phyloP scores from a whole-genome alignment of 1,139 yeast species.

The Hyphopichia burtonii region DNA sequence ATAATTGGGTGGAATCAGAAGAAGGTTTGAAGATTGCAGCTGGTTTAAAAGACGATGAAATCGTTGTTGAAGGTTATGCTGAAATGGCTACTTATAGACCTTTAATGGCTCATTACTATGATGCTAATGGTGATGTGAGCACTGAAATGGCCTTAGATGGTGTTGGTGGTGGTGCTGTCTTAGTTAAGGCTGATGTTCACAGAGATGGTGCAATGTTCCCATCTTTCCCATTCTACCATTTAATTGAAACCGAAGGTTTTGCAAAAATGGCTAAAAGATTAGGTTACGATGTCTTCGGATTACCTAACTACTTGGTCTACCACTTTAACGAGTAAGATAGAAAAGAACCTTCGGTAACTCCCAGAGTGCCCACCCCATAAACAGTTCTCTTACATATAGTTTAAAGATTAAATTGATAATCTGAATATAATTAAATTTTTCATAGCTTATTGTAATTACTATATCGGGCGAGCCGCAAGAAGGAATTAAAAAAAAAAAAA shows the following conservation, averaged over 20 bases:
- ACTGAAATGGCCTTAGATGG: slow-evolving; percentile 86
- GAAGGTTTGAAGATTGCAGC: slow-evolving; percentile 76
- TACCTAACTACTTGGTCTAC: slow-evolving; percentile 91
- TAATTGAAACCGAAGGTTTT: slow-evolving; percentile 97
- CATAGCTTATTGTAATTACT: background rate
- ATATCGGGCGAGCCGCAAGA: background rate
- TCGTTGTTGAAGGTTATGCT: slow-evolving; percentile 86
- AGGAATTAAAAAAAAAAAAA: background rate
- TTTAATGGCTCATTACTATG: slow-evolving; percentile 89
- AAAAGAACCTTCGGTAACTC: too few relatives aligned
- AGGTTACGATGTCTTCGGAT: slow-evolving; percentile 86
- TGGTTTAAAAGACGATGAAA: slow-evolving; percentile 78
- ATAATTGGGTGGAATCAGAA: slow-evolving; percentile 95
- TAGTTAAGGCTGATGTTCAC: slow-evolving; percentile 96
- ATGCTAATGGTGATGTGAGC: slow-evolving; percentile 55
- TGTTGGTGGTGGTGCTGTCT: slow-evolving; percentile 94
- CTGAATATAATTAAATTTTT: too few relatives aligned
- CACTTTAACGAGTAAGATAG: slow-evolving; percentile 76
- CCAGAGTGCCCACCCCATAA: too few relatives aligned
- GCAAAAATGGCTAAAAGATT: slow-evolving; percentile 96
- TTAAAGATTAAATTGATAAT: too few relatives aligned
- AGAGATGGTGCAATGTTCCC: slow-evolving; percentile 99
- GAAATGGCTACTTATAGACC: slow-evolving; percentile 94
- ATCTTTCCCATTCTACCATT: slow-evolving; percentile 92
- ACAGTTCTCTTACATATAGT: too few relatives aligned